Conservation (phyloP, 2,329 filamentous ascomycete species). For the Ophiostoma triangulosporum region DNA sequence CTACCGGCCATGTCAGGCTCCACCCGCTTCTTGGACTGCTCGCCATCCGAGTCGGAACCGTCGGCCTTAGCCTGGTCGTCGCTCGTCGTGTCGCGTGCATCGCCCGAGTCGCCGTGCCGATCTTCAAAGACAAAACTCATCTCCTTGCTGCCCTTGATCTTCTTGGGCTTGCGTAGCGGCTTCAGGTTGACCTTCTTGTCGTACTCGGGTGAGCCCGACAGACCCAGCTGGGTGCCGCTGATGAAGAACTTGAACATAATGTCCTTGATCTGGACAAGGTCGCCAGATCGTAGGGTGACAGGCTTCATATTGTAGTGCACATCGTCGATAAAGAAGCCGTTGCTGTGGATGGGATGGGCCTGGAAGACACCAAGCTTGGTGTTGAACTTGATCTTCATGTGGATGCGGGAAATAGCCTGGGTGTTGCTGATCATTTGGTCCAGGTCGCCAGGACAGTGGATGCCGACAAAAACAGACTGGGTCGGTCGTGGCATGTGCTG, state of each 20-base stretch:
- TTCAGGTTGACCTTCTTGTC: not conserved
- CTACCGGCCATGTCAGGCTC: not conserved
- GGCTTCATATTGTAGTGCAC: constrained; percentile 40
- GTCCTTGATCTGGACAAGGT: constrained; percentile 57
- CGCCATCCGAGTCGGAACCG: constrained; percentile 4
- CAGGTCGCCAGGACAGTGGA: constrained; percentile 48
- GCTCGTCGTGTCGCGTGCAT: constrained; percentile 40
- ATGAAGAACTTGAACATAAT: constrained; percentile 56
- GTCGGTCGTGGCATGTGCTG: constrained; percentile 46
- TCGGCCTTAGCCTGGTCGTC: constrained; percentile 15
- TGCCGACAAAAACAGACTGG: constrained; percentile 53
- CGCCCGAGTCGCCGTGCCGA: constrained; percentile 33
- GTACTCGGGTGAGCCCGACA: not conserved
- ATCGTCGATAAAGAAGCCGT: constrained; percentile 57
- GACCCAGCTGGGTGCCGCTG: constrained; percentile 25
- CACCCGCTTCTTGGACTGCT: not conserved
- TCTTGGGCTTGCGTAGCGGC: not conserved
- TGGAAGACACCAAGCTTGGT: constrained; percentile 49
- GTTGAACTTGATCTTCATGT: constrained; percentile 61
- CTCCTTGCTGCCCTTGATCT: constrained; percentile 40
- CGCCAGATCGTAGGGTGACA: constrained; percentile 48
- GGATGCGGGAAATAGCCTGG: constrained; percentile 60
- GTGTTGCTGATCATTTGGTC: constrained; percentile 48
- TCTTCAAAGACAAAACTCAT: constrained; percentile 65
- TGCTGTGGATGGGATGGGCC: constrained; percentile 45